Percentiles rank a stretch among this genome's conserved stretches.
phyloP scores from a whole-genome alignment of 225 moss, liverwort and hornwort species.

The Lunularia cruciata region DNA sequence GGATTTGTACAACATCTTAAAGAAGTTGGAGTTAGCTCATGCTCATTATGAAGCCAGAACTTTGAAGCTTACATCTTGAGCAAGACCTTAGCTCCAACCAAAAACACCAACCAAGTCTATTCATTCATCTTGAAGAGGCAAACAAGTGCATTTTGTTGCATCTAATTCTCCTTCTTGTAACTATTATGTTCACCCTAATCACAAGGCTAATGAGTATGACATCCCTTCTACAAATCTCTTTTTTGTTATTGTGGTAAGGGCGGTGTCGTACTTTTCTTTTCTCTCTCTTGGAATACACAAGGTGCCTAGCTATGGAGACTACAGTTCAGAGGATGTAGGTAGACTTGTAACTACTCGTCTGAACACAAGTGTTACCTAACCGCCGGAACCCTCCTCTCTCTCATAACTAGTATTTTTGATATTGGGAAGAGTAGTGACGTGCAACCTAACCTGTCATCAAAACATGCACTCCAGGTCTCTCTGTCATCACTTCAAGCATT shows the following conservation, averaged over 20 bases:
- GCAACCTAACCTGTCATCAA: too few relatives aligned
- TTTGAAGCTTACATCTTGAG: neutral
- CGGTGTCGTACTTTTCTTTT: too few relatives aligned
- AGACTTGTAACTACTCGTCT: too few relatives aligned
- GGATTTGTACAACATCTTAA: neutral
- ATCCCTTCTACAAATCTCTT: neutral
- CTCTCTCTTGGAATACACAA: too few relatives aligned
- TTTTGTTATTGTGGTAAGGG: neutral
- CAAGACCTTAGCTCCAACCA: neutral
- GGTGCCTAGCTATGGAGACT: too few relatives aligned
- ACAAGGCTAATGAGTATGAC: neutral
- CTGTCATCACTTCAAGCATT: too few relatives aligned
- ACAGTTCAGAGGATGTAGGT: too few relatives aligned
- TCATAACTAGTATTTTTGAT: too few relatives aligned
- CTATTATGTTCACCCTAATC: neutral
- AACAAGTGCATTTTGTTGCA: neutral
- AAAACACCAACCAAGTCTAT: neutral
- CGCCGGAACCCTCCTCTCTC: too few relatives aligned
- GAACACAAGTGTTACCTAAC: too few relatives aligned
- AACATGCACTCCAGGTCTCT: too few relatives aligned
- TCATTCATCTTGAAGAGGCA: neutral
- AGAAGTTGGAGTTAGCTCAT: conserved; percentile 1
- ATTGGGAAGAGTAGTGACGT: too few relatives aligned
- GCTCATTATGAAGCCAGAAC: conserved; percentile 5
- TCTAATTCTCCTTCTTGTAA: neutral